Evolutionary conservation across 2,329 filamentous ascomycete species (phyloP).

Genomic region (Hysterium pulicare): DNA sequence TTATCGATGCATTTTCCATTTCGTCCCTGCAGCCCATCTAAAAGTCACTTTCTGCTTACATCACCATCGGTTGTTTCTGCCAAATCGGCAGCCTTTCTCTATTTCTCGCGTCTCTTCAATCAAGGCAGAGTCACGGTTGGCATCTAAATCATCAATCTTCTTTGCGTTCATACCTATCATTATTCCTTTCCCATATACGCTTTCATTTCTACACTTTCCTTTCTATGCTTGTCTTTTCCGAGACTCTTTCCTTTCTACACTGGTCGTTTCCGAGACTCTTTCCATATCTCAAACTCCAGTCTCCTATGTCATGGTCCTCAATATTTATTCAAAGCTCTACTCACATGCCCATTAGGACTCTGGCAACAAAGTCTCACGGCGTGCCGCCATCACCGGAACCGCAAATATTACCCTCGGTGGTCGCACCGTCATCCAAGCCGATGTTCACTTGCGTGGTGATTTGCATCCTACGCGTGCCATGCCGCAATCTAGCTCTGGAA

Average conservation of each 20-base stretch:
- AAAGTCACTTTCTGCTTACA: not conserved
- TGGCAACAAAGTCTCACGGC: constrained; percentile 95
- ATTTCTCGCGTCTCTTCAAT: not conserved
- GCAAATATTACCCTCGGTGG: constrained; percentile 97
- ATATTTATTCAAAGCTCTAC: not conserved
- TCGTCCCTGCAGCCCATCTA: too few species aligned
- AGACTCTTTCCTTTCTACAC: too few species aligned
- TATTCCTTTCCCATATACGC: too few species aligned
- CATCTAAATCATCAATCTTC: too few species aligned
- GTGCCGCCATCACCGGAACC: constrained; percentile 86
- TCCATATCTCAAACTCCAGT: not conserved
- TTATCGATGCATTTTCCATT: too few species aligned
- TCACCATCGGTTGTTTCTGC: not conserved
- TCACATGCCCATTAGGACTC: constrained; percentile 64
- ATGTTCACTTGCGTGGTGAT: constrained; percentile 91
- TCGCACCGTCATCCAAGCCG: constrained; percentile 89
- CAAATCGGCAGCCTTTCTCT: not conserved
- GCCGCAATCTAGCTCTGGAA: constrained; percentile 26
- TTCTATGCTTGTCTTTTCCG: not conserved
- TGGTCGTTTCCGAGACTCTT: too few species aligned
- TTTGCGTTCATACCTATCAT: too few species aligned
- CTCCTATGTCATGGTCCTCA: too few species aligned
- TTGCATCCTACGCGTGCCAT: constrained; percentile 50
- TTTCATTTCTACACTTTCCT: too few species aligned
- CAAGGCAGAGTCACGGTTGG: too few species aligned